phyloP scores from a whole-genome alignment of 202 grass and related monocot genomes.

The Cymbopogon flexuosus region DNA sequence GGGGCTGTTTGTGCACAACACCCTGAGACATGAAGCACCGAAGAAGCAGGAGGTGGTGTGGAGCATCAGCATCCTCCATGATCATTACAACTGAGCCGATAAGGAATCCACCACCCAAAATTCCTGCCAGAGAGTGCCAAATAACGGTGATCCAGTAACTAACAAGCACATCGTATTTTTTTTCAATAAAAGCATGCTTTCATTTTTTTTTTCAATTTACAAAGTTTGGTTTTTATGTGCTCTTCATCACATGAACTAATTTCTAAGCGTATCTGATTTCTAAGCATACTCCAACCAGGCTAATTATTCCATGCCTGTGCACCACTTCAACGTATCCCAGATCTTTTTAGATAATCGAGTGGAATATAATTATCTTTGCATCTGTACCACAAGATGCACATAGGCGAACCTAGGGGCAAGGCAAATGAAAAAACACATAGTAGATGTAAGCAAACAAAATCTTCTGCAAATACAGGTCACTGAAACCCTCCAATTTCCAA shows the following conservation, averaged over 20 bases:
- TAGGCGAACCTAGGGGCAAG: background rate
- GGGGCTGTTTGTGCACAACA: constrained; percentile 60
- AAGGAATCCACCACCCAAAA: constrained; percentile 75
- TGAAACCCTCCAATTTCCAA: background rate
- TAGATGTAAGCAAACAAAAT: background rate
- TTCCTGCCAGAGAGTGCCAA: constrained; percentile 33
- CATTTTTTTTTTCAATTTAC: background rate
- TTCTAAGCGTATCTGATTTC: background rate
- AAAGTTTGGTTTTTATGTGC: background rate
- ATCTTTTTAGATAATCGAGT: background rate
- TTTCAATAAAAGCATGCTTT: background rate
- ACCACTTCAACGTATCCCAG: background rate
- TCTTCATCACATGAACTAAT: background rate
- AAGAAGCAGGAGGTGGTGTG: constrained; percentile 81
- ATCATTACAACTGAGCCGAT: constrained; percentile 80
- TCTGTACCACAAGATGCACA: background rate
- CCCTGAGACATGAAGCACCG: constrained; percentile 85
- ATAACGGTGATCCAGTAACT: background rate
- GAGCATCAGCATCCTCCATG: constrained; percentile 78
- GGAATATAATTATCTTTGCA: background rate
- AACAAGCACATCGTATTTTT: background rate
- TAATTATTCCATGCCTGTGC: background rate
- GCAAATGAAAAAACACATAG: background rate
- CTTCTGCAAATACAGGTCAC: background rate
- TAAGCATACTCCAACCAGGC: background rate